Conservation (phyloP, 805 yeast species). For the Starmerella floricola region DNA sequence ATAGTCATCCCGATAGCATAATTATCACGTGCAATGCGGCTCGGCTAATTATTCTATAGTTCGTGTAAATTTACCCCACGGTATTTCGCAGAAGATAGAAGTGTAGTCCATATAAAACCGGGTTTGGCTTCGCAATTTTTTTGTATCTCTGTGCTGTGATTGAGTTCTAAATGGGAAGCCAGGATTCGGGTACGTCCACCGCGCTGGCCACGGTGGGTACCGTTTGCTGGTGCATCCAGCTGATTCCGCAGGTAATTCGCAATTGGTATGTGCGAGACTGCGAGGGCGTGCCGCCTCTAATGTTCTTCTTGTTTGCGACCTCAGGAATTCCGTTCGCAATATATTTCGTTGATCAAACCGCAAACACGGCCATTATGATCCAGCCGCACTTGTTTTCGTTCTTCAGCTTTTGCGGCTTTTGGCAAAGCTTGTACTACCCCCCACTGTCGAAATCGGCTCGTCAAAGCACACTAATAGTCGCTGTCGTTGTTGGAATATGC, state of each 20-base stretch:
- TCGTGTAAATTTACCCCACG: no score
- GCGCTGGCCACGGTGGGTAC: constrained; percentile 80
- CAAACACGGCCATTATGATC: constrained; percentile 64
- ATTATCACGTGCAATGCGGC: no score
- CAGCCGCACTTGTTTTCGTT: constrained; percentile 79
- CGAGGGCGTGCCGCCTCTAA: constrained; percentile 74
- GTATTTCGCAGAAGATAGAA: no score
- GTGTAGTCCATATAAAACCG: no score
- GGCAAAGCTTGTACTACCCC: constrained; percentile 62
- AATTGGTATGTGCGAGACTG: constrained; percentile 69
- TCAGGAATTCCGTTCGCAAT: constrained; percentile 76
- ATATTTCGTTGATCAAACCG: constrained; percentile 61
- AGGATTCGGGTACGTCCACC: constrained; percentile 16
- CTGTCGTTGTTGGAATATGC: constrained; percentile 33
- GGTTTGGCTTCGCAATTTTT: no score
- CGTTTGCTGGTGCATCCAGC: constrained; percentile 82
- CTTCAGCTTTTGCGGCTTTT: constrained; percentile 55
- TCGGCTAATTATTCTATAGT: no score
- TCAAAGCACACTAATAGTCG: constrained; percentile 32
- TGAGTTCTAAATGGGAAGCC: background rate
- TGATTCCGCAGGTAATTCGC: constrained; percentile 70
- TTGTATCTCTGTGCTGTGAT: no score
- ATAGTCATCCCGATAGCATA: no score
- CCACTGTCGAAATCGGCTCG: constrained; percentile 36
- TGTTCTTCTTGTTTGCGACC: constrained; percentile 76